Evolutionary conservation across 805 yeast species (phyloP), one percentile per base, ranked within the genome.

Genomic region (Candida chauliodis): DNA sequence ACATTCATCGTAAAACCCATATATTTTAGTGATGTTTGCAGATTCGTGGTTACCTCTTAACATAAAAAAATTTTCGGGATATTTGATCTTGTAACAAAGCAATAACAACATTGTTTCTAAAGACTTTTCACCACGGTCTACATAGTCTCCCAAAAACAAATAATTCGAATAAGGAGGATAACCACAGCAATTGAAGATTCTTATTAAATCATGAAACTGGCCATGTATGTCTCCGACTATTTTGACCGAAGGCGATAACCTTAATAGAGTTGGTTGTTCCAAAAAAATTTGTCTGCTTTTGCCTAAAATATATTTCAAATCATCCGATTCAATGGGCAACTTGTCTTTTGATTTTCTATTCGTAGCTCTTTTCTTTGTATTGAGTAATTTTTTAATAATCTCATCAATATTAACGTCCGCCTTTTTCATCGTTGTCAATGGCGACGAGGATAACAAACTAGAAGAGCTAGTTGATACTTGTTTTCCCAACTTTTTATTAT

Each of bases 201-300:
- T 55, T 27, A 75, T 53, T 45, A 76, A 63, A 53, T 76, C 82
- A 46, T 63, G 59, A 48, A 70, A 76, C 48, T 76, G 82, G 3
- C 82, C 95, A 59, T 85, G 93, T 39, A 85, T 81, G 61, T 87
- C 89, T 30, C 93, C 93, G 5, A 84, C 91, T 42, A 85, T 76
- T 56, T 85, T 85, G 3, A 84, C 91, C 0, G 93, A 90, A 0
- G 93, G 83, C 2, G 84, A 79, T 43, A 82, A 60, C 47, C 79
- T 77, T 43, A 82, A 63, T 37, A 82, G 55, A 23, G 81, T 72
- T 7, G 90, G 89, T 49, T 82, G 90, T 8, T 61, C 66, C 55
- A 81, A 52, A 39, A 82, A 79, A 13, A 81, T 66, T 34, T 78
- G 75, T 41, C 87, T 63, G 4, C 84, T 73, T 45, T 69, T 75